Evolutionary conservation across 805 yeast species (phyloP), one percentile per base, ranked within the genome.

Genomic region (Candida ipomoeae): DNA sequence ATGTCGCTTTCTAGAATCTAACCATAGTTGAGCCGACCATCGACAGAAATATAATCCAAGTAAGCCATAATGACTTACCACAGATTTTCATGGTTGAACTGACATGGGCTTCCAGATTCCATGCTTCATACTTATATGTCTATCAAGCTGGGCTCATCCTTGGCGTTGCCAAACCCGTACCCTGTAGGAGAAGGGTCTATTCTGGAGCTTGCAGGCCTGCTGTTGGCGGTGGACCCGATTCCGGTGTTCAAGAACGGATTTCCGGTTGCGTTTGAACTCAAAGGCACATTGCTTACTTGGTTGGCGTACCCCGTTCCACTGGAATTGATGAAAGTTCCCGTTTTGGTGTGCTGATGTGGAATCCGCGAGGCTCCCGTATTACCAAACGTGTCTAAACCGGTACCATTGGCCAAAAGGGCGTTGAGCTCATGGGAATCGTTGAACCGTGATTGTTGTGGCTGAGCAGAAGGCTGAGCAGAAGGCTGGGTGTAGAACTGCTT

Each of bases 371-470:
- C 84, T 48, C 96, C 96, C 15, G 86, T 83, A 67, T 89, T 89
- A 65, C 96, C 96, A 67, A 88, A 94, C 0, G 97, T 91, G 70
- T 91, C 99, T 50, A 89, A 75, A 32, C 96, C 97, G 0, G 96
- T 88, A 29, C 96, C 97, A 40, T 82, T 80, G 11, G 94, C 89
- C 56, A 92, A 73, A 48, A 91, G 74, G 48, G 80, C 78, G 70
- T 90, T 90, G 62, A 92, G 78, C 53, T 87, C 91, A 74, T 76
- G 80, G 69, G 68, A 61, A 45, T 73, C 76, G 54, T 70, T 68
- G 56, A 58, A 70, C 53, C 65, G 66, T 13, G 77, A 71, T 36
- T 46, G 54, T 14, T 36, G 52, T 13, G 46, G 59, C 57, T 55
- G 67, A 15, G 14, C 73, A 55, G 60, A 74, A 32, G 59, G 57